Conservation (phyloP, 768 basidiomycete species). For the Panaeolus papilionaceus region DNA sequence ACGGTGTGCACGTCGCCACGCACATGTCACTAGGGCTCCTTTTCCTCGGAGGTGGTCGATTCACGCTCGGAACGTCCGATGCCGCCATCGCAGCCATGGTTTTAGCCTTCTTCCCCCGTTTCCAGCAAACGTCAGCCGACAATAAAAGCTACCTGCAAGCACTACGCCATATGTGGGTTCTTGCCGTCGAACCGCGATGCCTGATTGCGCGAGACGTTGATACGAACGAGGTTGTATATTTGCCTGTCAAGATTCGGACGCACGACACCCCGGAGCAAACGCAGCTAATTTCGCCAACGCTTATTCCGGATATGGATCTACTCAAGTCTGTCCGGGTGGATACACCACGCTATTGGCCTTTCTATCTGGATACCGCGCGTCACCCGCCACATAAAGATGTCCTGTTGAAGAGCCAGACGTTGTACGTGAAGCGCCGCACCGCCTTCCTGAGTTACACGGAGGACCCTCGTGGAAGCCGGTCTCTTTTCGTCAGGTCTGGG, state of each 20-base stretch:
- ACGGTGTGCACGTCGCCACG: constrained; percentile 89
- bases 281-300: constrained; percentile 89
- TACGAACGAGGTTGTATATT: constrained; percentile 86
- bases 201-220: constrained; percentile 93
- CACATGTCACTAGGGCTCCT: constrained; percentile 91
- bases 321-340: constrained; percentile 86
- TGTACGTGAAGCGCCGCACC: constrained; percentile 91
- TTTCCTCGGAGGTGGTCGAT: constrained; percentile 93
- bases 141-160: constrained; percentile 93
- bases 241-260: constrained; percentile 89
- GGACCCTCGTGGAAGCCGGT: constrained; percentile 92
- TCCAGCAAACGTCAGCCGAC: constrained; percentile 78
- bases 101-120: constrained; percentile 91
- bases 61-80: constrained; percentile 90
- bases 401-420: constrained; percentile 77
- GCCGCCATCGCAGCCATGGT: constrained; percentile 91
- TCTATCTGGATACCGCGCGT: constrained; percentile 79
- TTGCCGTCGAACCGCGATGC: constrained; percentile 94
- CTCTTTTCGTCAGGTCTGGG: constrained; percentile 88
- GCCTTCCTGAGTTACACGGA: constrained; percentile 94
- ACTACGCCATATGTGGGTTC: constrained; percentile 93
- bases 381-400: constrained; percentile 70
- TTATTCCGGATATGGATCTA: constrained; percentile 88
- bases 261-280: constrained; percentile 73
- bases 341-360: constrained; percentile 95